phyloP scores from a whole-genome alignment of 1,139 yeast species.

The Pichia sp. region DNA sequence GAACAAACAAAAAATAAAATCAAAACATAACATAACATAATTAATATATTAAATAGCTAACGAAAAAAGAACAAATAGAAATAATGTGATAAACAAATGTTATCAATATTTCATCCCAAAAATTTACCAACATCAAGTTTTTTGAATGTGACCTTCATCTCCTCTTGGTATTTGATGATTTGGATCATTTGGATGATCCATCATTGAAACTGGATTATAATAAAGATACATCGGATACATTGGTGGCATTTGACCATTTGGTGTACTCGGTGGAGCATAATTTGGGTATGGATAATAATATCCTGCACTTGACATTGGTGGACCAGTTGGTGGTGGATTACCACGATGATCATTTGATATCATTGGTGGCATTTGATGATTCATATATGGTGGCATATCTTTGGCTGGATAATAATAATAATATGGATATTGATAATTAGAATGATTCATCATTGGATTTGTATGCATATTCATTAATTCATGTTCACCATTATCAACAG shows the following conservation, averaged over 20 bases:
- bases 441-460: constrained; percentile 8
- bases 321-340: constrained; percentile 13
- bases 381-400: constrained; percentile 21
- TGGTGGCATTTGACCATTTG: constrained; percentile 18
- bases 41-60: too few relatives aligned
- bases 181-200: constrained; percentile 1
- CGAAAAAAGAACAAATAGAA: too few relatives aligned
- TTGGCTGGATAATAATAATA: constrained; percentile 27
- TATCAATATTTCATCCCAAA: too few relatives aligned
- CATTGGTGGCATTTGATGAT: constrained; percentile 15
- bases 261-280: constrained; percentile 16
- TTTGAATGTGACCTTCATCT: background rate
- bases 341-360: constrained; percentile 8
- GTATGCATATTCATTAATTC: background rate
- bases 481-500: constrained; percentile 24
- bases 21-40: too few relatives aligned
- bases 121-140: too few relatives aligned
- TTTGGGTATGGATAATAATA: constrained; percentile 27
- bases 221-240: constrained; percentile 28
- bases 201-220: constrained; percentile 21
- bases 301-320: constrained; percentile 11
- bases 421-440: constrained; percentile 23
- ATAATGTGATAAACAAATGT: too few relatives aligned
- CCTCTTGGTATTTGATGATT: background rate
- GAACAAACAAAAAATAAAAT: too few relatives aligned